These are phyloP conservation scores for Fomitopsis pinicola DNA, from an alignment of 1,284 basidiomycete species.

Conservation along the genomic window DNA sequence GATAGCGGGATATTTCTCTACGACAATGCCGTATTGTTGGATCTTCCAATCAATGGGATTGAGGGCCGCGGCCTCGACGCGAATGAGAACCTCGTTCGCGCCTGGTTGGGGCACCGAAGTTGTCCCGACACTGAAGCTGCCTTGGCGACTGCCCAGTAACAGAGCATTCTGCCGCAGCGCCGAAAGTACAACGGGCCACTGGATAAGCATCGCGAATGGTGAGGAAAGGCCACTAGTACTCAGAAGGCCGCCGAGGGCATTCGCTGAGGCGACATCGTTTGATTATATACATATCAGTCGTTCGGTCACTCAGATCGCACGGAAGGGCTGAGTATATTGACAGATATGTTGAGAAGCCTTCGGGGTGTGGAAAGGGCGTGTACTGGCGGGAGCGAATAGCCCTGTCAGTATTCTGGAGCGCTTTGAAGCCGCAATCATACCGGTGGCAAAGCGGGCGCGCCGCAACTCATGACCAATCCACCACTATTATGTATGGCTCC, in stretches of 20 bases:
- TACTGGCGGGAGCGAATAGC: too few relatives aligned
- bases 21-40: slow-evolving; percentile 21
- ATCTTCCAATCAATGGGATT: slow-evolving; percentile 39
- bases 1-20: slow-evolving; percentile 30
- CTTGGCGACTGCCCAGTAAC: not conserved
- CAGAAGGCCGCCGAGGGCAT: too few relatives aligned
- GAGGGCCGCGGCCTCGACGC: slow-evolving; percentile 28
- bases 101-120: not conserved
- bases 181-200: not conserved
- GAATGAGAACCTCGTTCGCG: slow-evolving; percentile 27
- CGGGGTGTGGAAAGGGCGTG: not conserved
- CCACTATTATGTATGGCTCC: too few relatives aligned
- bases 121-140: slow-evolving; percentile 1
- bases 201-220: not conserved
- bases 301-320: too few relatives aligned
- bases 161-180: slow-evolving; percentile 4
- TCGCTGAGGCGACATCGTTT: too few relatives aligned
- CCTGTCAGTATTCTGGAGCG: too few relatives aligned
- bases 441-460: too few relatives aligned
- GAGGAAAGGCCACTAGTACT: not conserved
- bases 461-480: too few relatives aligned
- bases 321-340: too few relatives aligned
- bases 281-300: too few relatives aligned
- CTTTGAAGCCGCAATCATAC: too few relatives aligned
- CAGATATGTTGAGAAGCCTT: not conserved